Base-by-base conservation (phyloP, 2,329 filamentous ascomycete genomes). In the Pseudocercospora crystallina region DNA sequence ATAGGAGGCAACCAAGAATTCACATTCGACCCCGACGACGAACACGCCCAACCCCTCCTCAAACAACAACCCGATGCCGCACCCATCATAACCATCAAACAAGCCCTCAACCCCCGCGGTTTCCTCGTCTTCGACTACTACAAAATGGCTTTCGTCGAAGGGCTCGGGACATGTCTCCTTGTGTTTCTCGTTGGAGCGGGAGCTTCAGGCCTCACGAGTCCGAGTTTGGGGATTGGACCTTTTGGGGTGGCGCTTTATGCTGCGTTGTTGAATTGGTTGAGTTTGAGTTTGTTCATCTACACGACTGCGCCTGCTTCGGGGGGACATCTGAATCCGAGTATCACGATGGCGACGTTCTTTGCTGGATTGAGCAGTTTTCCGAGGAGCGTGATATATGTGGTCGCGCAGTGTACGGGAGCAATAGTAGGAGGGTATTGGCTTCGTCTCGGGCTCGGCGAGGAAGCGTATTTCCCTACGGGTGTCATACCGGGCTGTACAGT, bases 271-370 rank as follows among this genome's bases (percentile, higher is more conserved):
- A 35, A 43, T 11, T 43, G 41, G 29, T 10, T 56, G 3, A 49
- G 57, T 2, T 34, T 79, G 12, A 64, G 76, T 1, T 59, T 78
- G 1, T 75, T 80, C 58, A 78, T 81, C 40, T 79, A 74, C 56
- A 73, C 72, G 8, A 73, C 75, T 11, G 74, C 71, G 4, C 73
- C 77, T 0, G 73, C 74, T 0, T 76, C 74, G 2, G 77, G 79
- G 34, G 78, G 74, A 1, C 79, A 81, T 58, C 63, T 81, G 48
- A 81, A 79, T 56, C 78, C 78, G 1, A 65, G 75, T 30, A 79
- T 82, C 52, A 80, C 78, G 0, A 72, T 81, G 40, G 71, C 75
- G 2, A 79, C 78, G 2, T 75, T 82, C 51, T 73, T 78, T 17
- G 71, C 75, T 1, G 73, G 77, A 0, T 65, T 80, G 10, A 75